Evolutionary conservation across 148 eudicot species (phyloP), one percentile per base, ranked within the genome.

Genomic region (Bassia scoparia): DNA sequence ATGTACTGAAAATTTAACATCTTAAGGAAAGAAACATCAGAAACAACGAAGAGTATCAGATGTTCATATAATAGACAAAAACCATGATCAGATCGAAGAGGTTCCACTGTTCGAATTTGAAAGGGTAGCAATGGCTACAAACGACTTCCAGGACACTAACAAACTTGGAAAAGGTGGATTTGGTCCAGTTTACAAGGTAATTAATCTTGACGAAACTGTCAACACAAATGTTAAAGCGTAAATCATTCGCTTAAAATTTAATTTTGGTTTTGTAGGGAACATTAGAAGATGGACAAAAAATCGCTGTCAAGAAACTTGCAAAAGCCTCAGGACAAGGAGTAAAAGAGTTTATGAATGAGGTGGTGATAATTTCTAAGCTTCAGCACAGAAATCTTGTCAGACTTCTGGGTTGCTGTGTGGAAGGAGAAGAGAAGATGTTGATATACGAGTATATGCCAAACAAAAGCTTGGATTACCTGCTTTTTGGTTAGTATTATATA

Each of bases 81-180:
- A 41, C 33, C 43, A 44, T 41, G 29, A 30, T 31, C 75, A 76
- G 30, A 50, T 82, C 2, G 68, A 76, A 41, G 88, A 87, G n/a
- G 68, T 83, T 23, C 85, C 84, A 12, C 5, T 81, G 50, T 85
- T 79, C 68, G 68, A 69, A 26, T 78, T 85, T 54, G 79, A 81
- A 68, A 34, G 70, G 20, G 67, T 87, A n/a, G 61, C 77, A 18
- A 54, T 65, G 20, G 91, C 91, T 30, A 87, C 91, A 0, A 60
- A 79, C 3, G 60, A 84, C 61, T 87, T 87, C 43, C 17, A 46
- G 2, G 50, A 58, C 4, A 18, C 24, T 6, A 87, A 78, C 54
- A 80, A 83, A 68, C 81, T 87, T 23, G 91, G 91, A 12, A 79
- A 77, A 46, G 91, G 89, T 56, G 89, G 87, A 58, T 85, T 86